These are phyloP conservation scores for Rhizophora apiculata DNA, from an alignment of 345 rosid genomes.

Conservation along the genomic window DNA sequence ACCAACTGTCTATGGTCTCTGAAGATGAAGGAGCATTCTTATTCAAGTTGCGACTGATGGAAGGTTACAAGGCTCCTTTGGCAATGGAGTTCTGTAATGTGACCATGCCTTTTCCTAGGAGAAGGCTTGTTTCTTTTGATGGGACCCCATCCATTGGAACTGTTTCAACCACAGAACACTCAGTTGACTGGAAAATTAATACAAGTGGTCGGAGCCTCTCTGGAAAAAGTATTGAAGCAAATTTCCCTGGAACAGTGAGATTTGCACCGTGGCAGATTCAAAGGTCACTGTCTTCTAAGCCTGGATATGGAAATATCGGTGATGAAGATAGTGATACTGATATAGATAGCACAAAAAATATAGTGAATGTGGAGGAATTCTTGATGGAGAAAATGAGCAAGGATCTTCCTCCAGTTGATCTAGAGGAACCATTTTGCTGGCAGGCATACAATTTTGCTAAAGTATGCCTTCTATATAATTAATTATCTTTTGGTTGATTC, in stretches of 20 bases:
- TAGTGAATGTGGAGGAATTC: conserved; percentile 71
- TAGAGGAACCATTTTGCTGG: conserved; percentile 97
- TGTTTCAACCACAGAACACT: conserved; percentile 72
- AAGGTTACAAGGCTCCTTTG: conserved; percentile 77
- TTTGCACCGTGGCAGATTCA: conserved; percentile 76
- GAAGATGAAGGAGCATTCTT: conserved; percentile 97
- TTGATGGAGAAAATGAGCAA: conserved; percentile 81
- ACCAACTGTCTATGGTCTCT: conserved; percentile 94
- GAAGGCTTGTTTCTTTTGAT: conserved; percentile 69
- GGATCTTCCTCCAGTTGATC: conserved; percentile 78
- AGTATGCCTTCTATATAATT: conserved; percentile 26
- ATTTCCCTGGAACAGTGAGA: conserved; percentile 86
- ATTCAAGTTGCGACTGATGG: conserved; percentile 78
- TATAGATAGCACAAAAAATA: conserved; percentile 53
- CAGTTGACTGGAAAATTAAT: conserved; percentile 85
- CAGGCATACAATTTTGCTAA: conserved; percentile 90
- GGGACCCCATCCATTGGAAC: conserved; percentile 88
- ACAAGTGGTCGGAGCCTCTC: conserved; percentile 70
- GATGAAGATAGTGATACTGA: conserved; percentile 84
- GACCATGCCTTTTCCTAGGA: conserved; percentile 87
- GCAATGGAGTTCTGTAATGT: conserved; percentile 87
- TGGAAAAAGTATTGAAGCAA: conserved; percentile 78
- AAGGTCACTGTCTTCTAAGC: conserved; percentile 35
- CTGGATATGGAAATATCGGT: conserved; percentile 29
- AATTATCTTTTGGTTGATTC: conserved; percentile 12